A percentile compares a stretch with the other conserved stretches of the same genome.
Evolutionary conservation across 768 basidiomycete species (phyloP).

Genomic region (Boletus tylopilopsis): DNA sequence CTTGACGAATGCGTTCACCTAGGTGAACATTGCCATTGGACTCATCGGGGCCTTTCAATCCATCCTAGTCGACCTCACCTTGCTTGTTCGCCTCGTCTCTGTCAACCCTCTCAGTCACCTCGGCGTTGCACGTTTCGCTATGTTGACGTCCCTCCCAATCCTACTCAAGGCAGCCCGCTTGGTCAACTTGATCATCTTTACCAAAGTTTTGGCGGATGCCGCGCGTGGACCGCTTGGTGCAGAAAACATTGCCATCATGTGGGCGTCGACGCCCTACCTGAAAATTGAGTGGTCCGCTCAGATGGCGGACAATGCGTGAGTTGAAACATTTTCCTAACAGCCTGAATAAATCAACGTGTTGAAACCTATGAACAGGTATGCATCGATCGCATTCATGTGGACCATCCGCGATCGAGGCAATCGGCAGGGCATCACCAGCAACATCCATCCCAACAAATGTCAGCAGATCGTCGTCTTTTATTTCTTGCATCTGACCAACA

Average conservation of each 20-base stretch:
- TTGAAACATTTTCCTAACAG: neutral
- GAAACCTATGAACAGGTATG: constrained; percentile 17
- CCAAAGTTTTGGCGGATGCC: constrained; percentile 19
- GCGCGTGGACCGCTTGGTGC: constrained; percentile 18
- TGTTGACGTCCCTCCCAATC: constrained; percentile 22
- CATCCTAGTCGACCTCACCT: constrained; percentile 27
- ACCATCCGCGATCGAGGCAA: constrained; percentile 15
- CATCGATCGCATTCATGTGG: constrained; percentile 27
- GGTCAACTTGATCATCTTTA: constrained; percentile 27
- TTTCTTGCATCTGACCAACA: neutral
- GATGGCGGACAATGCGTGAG: constrained; percentile 29
- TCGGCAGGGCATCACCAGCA: constrained; percentile 13
- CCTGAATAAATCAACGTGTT: neutral
- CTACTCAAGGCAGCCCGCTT: constrained; percentile 29
- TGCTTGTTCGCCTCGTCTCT: constrained; percentile 27
- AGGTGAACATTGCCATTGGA: constrained; percentile 29
- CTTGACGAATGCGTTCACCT: too few species aligned
- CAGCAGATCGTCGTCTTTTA: neutral
- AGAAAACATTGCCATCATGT: constrained; percentile 10
- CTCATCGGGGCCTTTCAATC: constrained; percentile 27
- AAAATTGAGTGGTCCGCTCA: constrained; percentile 33
- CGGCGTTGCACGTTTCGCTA: constrained; percentile 13
- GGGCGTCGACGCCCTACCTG: constrained; percentile 26
- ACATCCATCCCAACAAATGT: constrained; percentile 16
- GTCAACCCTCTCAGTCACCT: constrained; percentile 23